These are phyloP conservation scores for Pythium brassicae DNA, from an alignment of 352 stramenopile genomes.

Conservation along the genomic window DNA sequence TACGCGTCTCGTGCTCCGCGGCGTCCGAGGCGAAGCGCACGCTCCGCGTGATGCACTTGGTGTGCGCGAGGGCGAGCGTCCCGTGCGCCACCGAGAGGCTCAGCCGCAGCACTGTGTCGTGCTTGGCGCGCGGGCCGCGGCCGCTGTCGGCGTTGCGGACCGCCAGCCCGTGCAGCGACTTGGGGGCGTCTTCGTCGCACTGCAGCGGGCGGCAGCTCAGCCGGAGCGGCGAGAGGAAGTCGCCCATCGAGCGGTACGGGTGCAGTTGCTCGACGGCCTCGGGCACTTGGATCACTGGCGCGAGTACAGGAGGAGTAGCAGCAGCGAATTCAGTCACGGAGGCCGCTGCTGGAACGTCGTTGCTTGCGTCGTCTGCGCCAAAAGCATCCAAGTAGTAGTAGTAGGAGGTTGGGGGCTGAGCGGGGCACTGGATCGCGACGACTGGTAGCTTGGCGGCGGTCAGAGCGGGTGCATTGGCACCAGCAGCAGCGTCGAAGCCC, in stretches of 20 bases:
- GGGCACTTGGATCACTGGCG: conserved; percentile 42
- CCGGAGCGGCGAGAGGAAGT: conserved; percentile 42
- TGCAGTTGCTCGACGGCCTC: conserved; percentile 16
- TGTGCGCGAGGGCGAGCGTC: conserved; percentile 19
- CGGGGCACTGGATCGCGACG: no score
- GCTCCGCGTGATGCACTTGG: conserved; percentile 21
- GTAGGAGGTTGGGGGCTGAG: no score
- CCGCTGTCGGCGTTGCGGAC: conserved; percentile 30
- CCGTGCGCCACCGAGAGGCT: conserved; percentile 31
- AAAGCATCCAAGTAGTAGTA: no score
- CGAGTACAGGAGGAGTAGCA: background rate
- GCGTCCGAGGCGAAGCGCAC: background rate
- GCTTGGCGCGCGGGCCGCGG: background rate
- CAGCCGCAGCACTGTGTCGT: conserved; percentile 16
- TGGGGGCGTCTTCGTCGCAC: conserved; percentile 36
- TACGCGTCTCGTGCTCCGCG: background rate
- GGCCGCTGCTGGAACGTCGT: no score
- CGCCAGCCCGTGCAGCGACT: conserved; percentile 28
- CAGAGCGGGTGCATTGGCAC: no score
- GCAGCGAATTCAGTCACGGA: no score
- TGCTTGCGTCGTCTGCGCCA: no score
- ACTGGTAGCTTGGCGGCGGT: no score
- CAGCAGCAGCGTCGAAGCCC: background rate
- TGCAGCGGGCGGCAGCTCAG: conserved; percentile 34
- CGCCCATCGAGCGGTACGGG: conserved; percentile 21